A percentile compares a stretch with the other conserved stretches of the same genome.
Evolutionary conservation across 2,329 filamentous ascomycete species (phyloP).

Genomic region (Esteya vermicola): DNA sequence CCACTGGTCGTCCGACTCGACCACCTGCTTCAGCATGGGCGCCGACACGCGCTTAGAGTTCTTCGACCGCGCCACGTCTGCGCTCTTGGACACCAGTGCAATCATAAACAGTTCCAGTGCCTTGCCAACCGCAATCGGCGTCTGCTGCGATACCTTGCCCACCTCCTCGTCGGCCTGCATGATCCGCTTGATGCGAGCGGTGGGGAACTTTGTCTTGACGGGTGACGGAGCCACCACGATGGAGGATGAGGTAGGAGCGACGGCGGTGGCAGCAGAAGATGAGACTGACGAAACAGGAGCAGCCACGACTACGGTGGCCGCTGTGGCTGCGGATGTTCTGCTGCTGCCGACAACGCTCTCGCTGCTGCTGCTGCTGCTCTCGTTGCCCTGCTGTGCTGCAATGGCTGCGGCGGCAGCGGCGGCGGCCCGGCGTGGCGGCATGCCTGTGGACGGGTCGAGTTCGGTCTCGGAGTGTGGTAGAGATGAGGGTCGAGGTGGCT

Average conservation of each 20-base stretch:
- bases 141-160: constrained; percentile 95
- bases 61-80: constrained; percentile 66
- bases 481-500: background rate
- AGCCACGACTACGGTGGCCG: too few species aligned
- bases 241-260: constrained; percentile 7
- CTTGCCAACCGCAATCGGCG: constrained; percentile 88
- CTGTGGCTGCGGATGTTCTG: too few species aligned
- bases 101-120: constrained; percentile 98
- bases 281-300: too few species aligned
- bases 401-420: background rate
- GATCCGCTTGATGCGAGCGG: constrained; percentile 93
- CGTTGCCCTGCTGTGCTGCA: background rate
- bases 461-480: background rate
- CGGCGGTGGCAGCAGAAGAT: background rate
- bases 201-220: constrained; percentile 91
- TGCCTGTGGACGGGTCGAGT: constrained; percentile 1
- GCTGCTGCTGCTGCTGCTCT: constrained; percentile 9
- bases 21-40: constrained; percentile 79
- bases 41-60: constrained; percentile 83
- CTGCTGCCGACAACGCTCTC: too few species aligned
- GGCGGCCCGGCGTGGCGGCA: constrained; percentile 9
- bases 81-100: constrained; percentile 75
- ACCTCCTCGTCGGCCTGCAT: constrained; percentile 99
- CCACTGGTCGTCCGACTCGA: constrained; percentile 79
- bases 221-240: constrained; percentile 43